Conservation (phyloP, 257 asterid species). For the Handroanthus guayacan region DNA sequence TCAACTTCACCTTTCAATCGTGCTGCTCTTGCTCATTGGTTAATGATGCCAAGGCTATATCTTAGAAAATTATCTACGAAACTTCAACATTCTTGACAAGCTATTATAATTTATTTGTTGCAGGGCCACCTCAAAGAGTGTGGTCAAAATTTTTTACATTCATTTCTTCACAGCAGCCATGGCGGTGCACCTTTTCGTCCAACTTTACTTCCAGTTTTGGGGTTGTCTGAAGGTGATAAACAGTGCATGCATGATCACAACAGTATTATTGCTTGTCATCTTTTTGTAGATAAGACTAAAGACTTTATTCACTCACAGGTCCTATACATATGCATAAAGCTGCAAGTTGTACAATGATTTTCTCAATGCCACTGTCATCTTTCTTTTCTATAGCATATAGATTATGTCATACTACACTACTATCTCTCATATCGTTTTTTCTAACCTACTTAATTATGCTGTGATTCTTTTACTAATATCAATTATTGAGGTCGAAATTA, state of each 20-base stretch:
- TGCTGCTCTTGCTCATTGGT: slow-evolving; percentile 9
- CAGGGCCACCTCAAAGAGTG: slow-evolving; percentile 99
- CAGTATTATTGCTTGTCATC: too few species aligned
- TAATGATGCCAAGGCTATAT: slow-evolving; percentile 1
- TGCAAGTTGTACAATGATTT: slow-evolving; percentile 30
- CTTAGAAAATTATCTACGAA: background rate
- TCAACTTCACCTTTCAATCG: slow-evolving; percentile 22
- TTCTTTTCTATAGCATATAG: background rate
- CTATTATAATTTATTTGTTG: slow-evolving; percentile 35
- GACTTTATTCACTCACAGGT: slow-evolving; percentile 82
- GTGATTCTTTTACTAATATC: slow-evolving; percentile 8
- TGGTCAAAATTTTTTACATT: slow-evolving; percentile 85
- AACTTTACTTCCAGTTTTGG: slow-evolving; percentile 85
- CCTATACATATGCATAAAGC: slow-evolving; percentile 29
- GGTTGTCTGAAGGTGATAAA: slow-evolving; percentile 39
- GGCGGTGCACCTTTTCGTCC: slow-evolving; percentile 82
- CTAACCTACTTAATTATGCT: background rate
- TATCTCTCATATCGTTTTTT: background rate
- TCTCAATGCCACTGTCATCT: slow-evolving; percentile 3
- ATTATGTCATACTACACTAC: slow-evolving; percentile 23
- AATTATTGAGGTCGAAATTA: slow-evolving; percentile 6
- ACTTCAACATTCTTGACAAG: slow-evolving; percentile 32
- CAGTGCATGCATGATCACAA: too few species aligned
- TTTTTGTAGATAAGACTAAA: too few species aligned
- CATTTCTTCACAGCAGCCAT: slow-evolving; percentile 87